Evolutionary conservation across 495 filamentous ascomycete genomes (phyloP), one percentile per base, ranked within the genome.

Genomic region (Neurospora discreta): DNA sequence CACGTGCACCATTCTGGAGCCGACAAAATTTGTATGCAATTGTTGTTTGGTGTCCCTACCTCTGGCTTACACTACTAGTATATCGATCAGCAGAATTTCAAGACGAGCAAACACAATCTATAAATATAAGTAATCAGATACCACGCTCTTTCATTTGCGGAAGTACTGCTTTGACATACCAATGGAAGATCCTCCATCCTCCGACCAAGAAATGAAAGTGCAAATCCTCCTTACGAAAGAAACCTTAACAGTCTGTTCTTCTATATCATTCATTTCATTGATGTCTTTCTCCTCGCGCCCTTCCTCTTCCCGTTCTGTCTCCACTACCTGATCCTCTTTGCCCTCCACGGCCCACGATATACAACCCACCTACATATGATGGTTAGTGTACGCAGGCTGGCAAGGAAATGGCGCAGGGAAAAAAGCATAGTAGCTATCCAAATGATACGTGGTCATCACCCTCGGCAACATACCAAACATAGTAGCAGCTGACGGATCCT

Each of bases 401-500:
- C 26, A 65, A 33, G 52, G 52, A 65, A 65, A 65, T 6, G 52
- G 52, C 26, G 52, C 33, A 33, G 52, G 26, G 26, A 65, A 65
- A 33, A 33, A 65, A 18, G 52, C 2, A 65, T 65, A 65, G 15
- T 65, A 65, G 52, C 52, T 26, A 26, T 65, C 52, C 26, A 65
- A 16, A 26, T 65, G 52, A 33, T 60, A 72, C 13, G 38, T 42
- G 39, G 26, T 73, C 44, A 73, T 71, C 41, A 52, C 23, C 41
- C 40, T 68, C 15, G 69, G 72, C 20, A 68, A 44, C 58, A 58
- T 33, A 36, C 44, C 70, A 71, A 30, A 71, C 41, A 70, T 70
- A n/a, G 68, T 36, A 18, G 52, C 73, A 71, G 73, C 70, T 39
- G 73, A 65, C 73, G 73, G 33, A 41, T 40, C 65, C 73, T 75